Evolutionary conservation across 73 alveolate species (phyloP).

Genomic region (Paramecium octaurelia): DNA sequence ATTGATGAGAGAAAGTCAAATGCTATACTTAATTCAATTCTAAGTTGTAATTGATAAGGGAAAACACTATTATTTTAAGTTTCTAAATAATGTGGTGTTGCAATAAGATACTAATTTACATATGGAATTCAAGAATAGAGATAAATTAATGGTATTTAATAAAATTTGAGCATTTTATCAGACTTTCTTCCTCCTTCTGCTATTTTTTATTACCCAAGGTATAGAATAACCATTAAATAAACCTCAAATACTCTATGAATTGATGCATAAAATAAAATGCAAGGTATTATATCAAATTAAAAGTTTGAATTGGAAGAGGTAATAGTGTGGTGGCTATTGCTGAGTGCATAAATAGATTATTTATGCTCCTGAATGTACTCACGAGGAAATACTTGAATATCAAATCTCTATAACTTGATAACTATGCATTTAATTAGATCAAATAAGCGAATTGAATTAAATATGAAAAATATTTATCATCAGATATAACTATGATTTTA

Average conservation of each 20-base stretch:
- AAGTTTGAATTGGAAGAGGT: not conserved
- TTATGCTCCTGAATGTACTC: not conserved
- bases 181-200: constrained; percentile 17
- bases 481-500: too few relatives aligned
- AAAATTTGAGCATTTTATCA: not conserved
- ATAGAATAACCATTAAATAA: not conserved
- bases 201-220: not conserved
- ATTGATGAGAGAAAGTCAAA: not conserved
- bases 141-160: not conserved
- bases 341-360: not conserved
- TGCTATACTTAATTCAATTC: not conserved
- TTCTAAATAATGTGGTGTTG: not conserved
- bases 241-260: not conserved
- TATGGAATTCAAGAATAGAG: not conserved
- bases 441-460: not conserved
- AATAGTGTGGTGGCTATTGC: not conserved
- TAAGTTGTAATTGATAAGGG: not conserved
- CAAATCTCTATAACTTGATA: too few relatives aligned
- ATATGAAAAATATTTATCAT: not conserved
- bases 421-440: not conserved
- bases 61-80: not conserved
- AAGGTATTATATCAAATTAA: constrained; percentile 18
- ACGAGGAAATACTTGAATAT: not conserved
- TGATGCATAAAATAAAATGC: not conserved
- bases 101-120: not conserved